Evolutionary conservation across 1,284 basidiomycete genomes (phyloP), one percentile per base, ranked within the genome.

Genomic region (Schizophyllum commune): DNA sequence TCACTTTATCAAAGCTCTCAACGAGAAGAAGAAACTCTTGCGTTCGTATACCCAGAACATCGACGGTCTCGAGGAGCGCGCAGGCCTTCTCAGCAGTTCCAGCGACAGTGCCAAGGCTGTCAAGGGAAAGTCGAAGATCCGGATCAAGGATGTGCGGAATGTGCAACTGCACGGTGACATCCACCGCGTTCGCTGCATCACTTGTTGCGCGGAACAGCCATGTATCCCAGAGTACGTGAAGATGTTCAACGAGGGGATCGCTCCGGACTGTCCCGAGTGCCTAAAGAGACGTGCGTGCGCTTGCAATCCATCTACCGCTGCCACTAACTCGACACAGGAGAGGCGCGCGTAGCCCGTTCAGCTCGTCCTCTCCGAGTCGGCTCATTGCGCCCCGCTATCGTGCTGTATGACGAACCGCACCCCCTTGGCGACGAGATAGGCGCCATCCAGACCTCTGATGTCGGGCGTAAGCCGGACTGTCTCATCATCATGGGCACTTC

Each of bases 401-500:
- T 96, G 5, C 79, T 96, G 4, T 96, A 96, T 71, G 91, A 94
- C 69, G 94, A 96, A 73, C 80, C 86, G 0, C 93, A 96, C 73
- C 92, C 94, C 1, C 79, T 92, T 15, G 91, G 92, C 0, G 90
- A 94, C 67, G 88, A 93, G 60, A 95, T 96, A 65, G 93, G 91
- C 34, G 72, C 73, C 56, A 87, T 95, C 13, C 88, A 94, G 65
- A 77, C 83, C 1, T 75, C 80, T 20, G 94, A 96, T 72, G 71
- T 94, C 15, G 72, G 77, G 11, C 85, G 86, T 58, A 87, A 86
- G 68, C 96, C 96, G 1, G 96, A 98, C 70, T 81, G 97, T 75
- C 79, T 98, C 53, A 88, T 98, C 68, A 89, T 98, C 66, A 96
- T 97, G 88, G 96, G 96, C 52, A 98, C 96, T 15, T 95, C 92